Conservation (phyloP, 192 early-diverging fungal species). For the Lunasporangiospora selenospora region DNA sequence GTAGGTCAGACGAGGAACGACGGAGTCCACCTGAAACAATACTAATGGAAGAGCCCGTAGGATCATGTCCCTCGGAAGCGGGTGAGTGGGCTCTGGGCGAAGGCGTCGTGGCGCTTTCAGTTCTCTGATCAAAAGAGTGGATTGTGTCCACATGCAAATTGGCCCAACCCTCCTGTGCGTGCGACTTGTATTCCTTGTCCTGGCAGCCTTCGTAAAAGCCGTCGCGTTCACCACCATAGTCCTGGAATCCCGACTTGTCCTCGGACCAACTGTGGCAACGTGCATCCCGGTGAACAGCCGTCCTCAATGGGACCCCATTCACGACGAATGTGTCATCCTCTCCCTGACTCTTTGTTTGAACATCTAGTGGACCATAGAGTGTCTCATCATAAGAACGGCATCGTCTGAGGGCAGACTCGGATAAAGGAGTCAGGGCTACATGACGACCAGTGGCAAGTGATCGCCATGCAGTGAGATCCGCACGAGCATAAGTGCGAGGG, state of each 20-base stretch:
- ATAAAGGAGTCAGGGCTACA: too few species aligned
- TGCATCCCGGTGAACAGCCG: slow-evolving; percentile 9
- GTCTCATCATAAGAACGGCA: slow-evolving; percentile 42
- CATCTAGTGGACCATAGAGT: slow-evolving; percentile 23
- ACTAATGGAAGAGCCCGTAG: too few species aligned
- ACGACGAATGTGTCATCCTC: too few species aligned
- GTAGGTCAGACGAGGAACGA: not conserved
- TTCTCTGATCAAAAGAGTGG: slow-evolving; percentile 6
- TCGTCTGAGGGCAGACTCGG: too few species aligned
- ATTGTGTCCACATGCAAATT: slow-evolving; percentile 19
- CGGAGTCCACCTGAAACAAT: too few species aligned
- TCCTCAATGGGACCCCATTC: not conserved
- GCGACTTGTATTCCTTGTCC: slow-evolving; percentile 28
- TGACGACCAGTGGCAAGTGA: not conserved
- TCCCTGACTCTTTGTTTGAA: not conserved
- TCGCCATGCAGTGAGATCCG: slow-evolving; percentile 2
- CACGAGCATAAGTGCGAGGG: slow-evolving; percentile 17
- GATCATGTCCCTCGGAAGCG: too few species aligned
- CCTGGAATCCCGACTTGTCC: slow-evolving; percentile 3
- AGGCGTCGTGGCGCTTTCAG: too few species aligned
- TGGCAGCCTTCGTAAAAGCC: slow-evolving; percentile 11
- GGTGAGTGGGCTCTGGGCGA: too few species aligned
- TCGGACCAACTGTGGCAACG: slow-evolving; percentile 38
- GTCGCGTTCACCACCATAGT: slow-evolving; percentile 28
- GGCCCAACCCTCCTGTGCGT: slow-evolving; percentile 37